Conservation (phyloP, 169 alveolate genomes). For the Plasmodium coatneyi region DNA sequence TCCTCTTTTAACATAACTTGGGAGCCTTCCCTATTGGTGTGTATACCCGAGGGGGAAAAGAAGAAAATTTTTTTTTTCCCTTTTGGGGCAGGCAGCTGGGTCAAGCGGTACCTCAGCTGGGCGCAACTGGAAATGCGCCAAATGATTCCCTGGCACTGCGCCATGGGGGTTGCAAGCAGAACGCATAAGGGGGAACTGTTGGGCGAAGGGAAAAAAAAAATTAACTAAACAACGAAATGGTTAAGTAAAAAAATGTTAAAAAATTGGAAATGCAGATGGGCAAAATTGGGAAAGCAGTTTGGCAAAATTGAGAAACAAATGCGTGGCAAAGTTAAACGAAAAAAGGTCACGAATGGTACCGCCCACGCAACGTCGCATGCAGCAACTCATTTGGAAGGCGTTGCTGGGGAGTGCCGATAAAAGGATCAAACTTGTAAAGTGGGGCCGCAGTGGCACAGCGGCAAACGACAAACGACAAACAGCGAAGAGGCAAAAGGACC, state of each 20-base stretch:
- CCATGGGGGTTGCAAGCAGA: neutral
- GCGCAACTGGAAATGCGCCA: neutral
- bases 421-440: neutral
- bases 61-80: neutral
- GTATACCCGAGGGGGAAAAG: neutral
- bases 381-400: neutral
- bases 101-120: neutral
- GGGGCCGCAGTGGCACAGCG: neutral
- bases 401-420: neutral
- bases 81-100: neutral
- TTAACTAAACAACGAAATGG: neutral
- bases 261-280: neutral
- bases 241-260: neutral
- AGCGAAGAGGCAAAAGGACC: neutral
- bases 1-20: neutral
- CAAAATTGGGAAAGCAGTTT: neutral
- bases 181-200: neutral
- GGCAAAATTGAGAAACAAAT: neutral
- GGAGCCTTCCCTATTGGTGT: neutral
- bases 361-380: neutral
- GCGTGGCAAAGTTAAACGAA: neutral
- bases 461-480: neutral
- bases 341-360: neutral
- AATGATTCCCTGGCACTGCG: neutral
- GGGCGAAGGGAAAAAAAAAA: neutral